Conservation (phyloP, 1,284 basidiomycete species). For the Apiotrichum veenhuisii region DNA sequence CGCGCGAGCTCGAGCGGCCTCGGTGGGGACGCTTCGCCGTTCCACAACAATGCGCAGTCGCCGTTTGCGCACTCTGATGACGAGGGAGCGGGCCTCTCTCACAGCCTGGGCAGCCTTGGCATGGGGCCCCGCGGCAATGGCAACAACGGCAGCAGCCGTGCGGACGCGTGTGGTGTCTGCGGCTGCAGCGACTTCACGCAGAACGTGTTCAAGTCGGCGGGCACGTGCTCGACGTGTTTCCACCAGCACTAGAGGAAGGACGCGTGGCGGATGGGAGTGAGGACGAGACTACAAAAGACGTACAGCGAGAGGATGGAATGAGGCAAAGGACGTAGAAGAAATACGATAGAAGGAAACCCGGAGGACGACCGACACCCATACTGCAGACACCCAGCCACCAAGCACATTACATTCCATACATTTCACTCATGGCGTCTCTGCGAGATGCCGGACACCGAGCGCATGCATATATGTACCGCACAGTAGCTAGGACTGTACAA, state of each 20-base stretch:
- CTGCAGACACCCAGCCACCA: too few species aligned
- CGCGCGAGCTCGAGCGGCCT: background rate
- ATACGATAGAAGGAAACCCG: too few species aligned
- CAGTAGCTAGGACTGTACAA: too few species aligned
- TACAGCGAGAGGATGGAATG: background rate
- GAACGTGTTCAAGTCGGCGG: conserved; percentile 60
- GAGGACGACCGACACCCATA: too few species aligned
- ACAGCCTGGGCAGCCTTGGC: conserved; percentile 42
- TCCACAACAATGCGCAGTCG: background rate
- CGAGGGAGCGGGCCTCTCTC: conserved; percentile 53
- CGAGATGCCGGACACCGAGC: too few species aligned
- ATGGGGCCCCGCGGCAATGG: conserved; percentile 11
- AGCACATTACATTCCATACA: too few species aligned
- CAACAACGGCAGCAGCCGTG: conserved; percentile 36
- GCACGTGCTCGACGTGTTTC: conserved; percentile 62
- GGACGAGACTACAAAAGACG: background rate
- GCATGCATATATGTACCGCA: too few species aligned
- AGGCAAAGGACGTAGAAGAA: too few species aligned
- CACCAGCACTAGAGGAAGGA: conserved; percentile 34
- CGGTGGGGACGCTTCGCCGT: background rate
- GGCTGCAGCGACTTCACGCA: conserved; percentile 58
- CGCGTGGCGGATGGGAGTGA: background rate
- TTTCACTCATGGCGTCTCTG: too few species aligned
- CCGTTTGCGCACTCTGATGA: conserved; percentile 15
- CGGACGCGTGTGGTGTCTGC: conserved; percentile 32